These are phyloP conservation scores for Phytophthora palmivora DNA, from an alignment of 352 stramenopile genomes.

Conservation along the genomic window DNA sequence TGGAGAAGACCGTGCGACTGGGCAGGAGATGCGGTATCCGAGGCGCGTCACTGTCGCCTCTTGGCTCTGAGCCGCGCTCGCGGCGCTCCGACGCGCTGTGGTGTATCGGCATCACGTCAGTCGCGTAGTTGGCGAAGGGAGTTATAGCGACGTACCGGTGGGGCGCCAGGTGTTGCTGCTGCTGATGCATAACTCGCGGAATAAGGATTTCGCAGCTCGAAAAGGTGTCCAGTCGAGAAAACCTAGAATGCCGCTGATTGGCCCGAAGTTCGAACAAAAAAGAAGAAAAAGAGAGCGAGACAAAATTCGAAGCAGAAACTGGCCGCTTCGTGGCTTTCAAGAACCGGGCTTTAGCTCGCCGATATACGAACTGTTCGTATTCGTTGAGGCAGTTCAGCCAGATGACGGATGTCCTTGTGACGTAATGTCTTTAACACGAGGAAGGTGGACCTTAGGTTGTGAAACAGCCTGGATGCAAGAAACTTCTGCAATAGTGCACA, in stretches of 20 bases:
- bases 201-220: slow-evolving; percentile 21
- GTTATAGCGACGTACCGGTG: slow-evolving; percentile 14
- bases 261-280: slow-evolving; percentile 24
- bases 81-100: slow-evolving; percentile 17
- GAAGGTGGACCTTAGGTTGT: slow-evolving; percentile 15
- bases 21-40: slow-evolving; percentile 34
- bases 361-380: slow-evolving; percentile 13
- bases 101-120: slow-evolving; percentile 14
- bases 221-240: slow-evolving; percentile 7
- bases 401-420: too few relatives aligned
- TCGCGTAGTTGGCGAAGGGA: background rate
- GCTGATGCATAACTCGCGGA: slow-evolving; percentile 26
- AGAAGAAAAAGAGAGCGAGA: slow-evolving; percentile 19
- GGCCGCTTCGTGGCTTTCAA: slow-evolving; percentile 3
- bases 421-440: background rate
- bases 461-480: slow-evolving; percentile 12
- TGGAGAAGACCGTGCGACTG: slow-evolving; percentile 20
- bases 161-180: slow-evolving; percentile 12
- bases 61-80: slow-evolving; percentile 17
- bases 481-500: slow-evolving; percentile 7
- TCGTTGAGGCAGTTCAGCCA: too few relatives aligned
- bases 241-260: slow-evolving; percentile 12
- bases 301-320: slow-evolving; percentile 30
- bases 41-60: slow-evolving; percentile 15
- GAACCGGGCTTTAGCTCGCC: slow-evolving; percentile 1